Base-by-base conservation (phyloP, 176 grass and related monocot species). In the Areca catechu region DNA sequence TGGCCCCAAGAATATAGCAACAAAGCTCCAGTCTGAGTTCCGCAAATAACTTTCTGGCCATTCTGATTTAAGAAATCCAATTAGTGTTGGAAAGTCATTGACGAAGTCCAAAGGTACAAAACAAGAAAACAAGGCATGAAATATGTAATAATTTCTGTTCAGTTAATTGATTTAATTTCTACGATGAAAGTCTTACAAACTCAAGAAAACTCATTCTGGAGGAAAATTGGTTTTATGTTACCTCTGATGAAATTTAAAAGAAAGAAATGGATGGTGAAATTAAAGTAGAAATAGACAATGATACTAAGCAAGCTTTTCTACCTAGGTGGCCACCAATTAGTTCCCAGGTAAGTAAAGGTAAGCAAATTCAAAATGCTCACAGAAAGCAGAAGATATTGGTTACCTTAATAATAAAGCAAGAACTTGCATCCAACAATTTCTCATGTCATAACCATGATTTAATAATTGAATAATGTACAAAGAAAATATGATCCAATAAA, bases 1-100 rank as follows among this genome's bases (percentile, higher is more conserved):
- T 88, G 60, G 57, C 92, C 92, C 92, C 92, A 97, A 16, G 86
- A 91, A 73, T 97, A 91, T 16, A 97, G 62, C 67, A 91, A 56
- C 30, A 97, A 65, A 22, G 92, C 72, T 72, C 93, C 92, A 60
- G 75, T 88, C 51, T 86, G 72, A 70, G 92, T 97, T 78, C 86
- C 86, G 75, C 86, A 97, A 58, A 97, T 77, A 71, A 91, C 75
- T 57, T 91, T 97, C 74, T 37, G 56, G 23, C 82, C 76, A 72
- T 72, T 72, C 62, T 76, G 49, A 37, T 27, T 10, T 72, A 15
- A 71, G 51, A 57, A 65, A 71, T 14, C 34, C 34, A 43, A 43
- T 43, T 10, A 43, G 34, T 14, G 34, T 43, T 12, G 10, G 10
- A 4, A 58, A 56, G 16, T 15, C 58, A 63, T 61, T 25, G 27